Evolutionary conservation across 352 stramenopile species (phyloP).

Genomic region (Phytophthora vignae): DNA sequence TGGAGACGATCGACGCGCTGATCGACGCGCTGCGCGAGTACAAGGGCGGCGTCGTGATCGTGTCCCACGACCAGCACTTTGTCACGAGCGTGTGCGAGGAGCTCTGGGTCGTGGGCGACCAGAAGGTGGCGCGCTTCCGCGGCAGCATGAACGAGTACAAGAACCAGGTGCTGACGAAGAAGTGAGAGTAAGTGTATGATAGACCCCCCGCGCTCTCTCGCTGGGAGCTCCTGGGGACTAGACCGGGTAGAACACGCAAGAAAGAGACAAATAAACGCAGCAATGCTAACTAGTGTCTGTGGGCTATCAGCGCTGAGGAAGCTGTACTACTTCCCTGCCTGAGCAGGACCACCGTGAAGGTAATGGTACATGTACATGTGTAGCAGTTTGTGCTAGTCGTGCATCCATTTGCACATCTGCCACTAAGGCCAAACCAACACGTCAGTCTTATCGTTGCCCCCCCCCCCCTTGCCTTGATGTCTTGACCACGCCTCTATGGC

Average conservation of each 20-base stretch:
- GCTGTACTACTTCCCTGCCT: neutral
- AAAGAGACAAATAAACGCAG: constrained; percentile 18
- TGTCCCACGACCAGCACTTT: constrained; percentile 99
- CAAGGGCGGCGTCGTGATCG: constrained; percentile 96
- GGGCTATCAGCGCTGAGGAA: neutral
- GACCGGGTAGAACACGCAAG: constrained; percentile 17
- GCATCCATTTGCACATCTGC: neutral
- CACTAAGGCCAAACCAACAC: neutral
- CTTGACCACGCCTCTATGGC: neutral
- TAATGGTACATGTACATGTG: neutral
- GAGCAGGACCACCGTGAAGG: neutral
- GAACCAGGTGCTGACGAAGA: constrained; percentile 71
- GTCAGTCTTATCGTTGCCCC: neutral
- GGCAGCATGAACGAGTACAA: constrained; percentile 89
- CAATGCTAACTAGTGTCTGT: neutral
- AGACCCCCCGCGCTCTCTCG: constrained; percentile 19
- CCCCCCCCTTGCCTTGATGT: neutral
- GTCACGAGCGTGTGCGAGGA: constrained; percentile 96
- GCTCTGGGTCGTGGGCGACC: constrained; percentile 91
- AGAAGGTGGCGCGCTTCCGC: constrained; percentile 80
- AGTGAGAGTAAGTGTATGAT: constrained; percentile 44
- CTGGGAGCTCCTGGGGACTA: constrained; percentile 18
- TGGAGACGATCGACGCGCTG: constrained; percentile 91
- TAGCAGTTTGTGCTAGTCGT: too few relatives aligned
- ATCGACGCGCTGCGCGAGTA: constrained; percentile 96